Conservation (phyloP, 805 yeast species). For the Blastobotrys mokoenaii region DNA sequence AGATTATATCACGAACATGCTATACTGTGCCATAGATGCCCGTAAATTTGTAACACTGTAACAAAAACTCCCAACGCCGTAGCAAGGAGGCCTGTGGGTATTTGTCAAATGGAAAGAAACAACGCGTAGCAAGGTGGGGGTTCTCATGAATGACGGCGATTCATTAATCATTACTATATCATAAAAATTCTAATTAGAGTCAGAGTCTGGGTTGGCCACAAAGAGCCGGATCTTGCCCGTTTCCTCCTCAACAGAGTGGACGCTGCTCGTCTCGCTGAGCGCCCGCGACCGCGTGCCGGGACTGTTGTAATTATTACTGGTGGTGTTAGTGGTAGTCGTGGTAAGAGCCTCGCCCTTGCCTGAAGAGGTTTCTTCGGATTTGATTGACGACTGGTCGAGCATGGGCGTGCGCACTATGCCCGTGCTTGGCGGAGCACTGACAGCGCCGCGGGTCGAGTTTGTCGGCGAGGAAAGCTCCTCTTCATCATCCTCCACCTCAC, state of each 20-base stretch:
- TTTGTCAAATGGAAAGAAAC: no score
- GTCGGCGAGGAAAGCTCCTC: conserved; percentile 9
- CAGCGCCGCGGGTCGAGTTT: conserved; percentile 5
- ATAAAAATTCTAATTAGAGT: conserved; percentile 9
- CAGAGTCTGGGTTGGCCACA: conserved; percentile 35
- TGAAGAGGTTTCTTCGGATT: neutral
- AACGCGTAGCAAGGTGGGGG: no score
- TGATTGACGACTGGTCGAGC: neutral
- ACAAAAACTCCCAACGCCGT: no score
- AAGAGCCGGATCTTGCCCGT: conserved; percentile 28
- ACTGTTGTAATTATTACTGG: conserved; percentile 1
- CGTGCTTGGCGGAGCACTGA: conserved; percentile 1
- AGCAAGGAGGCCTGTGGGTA: no score
- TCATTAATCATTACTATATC: neutral
- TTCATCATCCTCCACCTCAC: conserved; percentile 66
- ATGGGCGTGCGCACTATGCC: neutral
- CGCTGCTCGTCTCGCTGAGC: conserved; percentile 12
- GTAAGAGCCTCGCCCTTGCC: conserved; percentile 3
- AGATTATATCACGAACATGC: neutral
- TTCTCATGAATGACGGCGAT: no score
- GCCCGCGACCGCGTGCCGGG: conserved; percentile 14
- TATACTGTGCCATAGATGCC: no score
- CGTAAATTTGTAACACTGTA: no score
- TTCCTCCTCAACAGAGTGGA: conserved; percentile 27
- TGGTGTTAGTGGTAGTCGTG: conserved; percentile 3